Evolutionary conservation across 2,329 filamentous ascomycete species (phyloP).

Genomic region (Cladobotryum mycophilum): DNA sequence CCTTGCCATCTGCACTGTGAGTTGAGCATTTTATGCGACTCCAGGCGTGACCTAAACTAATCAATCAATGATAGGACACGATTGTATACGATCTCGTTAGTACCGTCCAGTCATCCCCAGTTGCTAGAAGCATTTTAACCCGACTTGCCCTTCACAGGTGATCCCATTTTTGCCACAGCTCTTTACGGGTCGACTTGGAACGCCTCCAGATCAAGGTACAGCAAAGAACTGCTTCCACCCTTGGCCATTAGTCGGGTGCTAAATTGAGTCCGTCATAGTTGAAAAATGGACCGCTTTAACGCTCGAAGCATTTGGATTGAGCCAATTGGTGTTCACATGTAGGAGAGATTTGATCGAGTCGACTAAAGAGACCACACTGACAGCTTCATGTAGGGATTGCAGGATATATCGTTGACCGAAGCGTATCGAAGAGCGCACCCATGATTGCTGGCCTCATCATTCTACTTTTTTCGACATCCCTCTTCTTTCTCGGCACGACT

Average conservation of each 20-base stretch:
- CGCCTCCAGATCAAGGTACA: conserved; percentile 8
- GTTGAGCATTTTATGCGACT: not conserved
- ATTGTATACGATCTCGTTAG: conserved; percentile 7
- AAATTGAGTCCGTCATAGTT: not conserved
- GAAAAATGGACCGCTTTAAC: conserved; percentile 8
- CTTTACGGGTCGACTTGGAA: conserved; percentile 7
- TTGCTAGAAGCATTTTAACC: not conserved
- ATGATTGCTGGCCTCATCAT: conserved; percentile 6
- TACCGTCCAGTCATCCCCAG: not conserved
- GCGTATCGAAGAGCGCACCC: conserved; percentile 8
- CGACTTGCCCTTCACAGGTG: not conserved
- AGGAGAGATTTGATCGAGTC: not conserved
- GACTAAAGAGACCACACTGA: not conserved
- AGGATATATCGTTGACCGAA: conserved; percentile 8
- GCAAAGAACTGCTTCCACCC: not conserved
- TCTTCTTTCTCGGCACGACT: conserved; percentile 8
- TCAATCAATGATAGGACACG: not conserved
- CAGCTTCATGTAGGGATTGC: conserved; percentile 6
- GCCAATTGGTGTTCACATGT: conserved; percentile 7
- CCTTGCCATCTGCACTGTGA: conserved; percentile 8
- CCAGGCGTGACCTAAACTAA: not conserved
- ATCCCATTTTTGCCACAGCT: conserved; percentile 11
- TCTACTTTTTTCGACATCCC: conserved; percentile 8
- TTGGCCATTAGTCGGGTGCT: not conserved
- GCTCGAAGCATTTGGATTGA: conserved; percentile 10